Conservation (phyloP, 768 basidiomycete species). For the Leccinum incarnatum region DNA sequence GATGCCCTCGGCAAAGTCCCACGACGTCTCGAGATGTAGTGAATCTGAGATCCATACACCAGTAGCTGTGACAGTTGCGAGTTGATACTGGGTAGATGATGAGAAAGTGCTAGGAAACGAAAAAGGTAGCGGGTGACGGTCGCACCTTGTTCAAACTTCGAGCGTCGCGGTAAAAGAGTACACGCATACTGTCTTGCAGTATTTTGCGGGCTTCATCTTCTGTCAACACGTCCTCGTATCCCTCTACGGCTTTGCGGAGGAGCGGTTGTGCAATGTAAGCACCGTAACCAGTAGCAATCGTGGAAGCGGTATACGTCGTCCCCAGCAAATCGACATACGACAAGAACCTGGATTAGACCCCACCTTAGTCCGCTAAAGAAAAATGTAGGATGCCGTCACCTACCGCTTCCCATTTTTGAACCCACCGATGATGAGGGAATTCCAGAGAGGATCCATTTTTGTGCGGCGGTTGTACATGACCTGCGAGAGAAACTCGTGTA, state of each 20-base stretch:
- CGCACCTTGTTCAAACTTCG: slow-evolving; percentile 91
- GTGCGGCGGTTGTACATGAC: slow-evolving; percentile 87
- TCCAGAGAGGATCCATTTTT: slow-evolving; percentile 95
- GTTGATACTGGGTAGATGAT: slow-evolving; percentile 74
- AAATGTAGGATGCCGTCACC: slow-evolving; percentile 15
- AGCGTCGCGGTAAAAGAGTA: slow-evolving; percentile 95
- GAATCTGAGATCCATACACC: slow-evolving; percentile 83
- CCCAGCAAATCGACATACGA: slow-evolving; percentile 94
- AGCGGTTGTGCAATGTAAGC: slow-evolving; percentile 91
- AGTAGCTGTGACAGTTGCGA: slow-evolving; percentile 78
- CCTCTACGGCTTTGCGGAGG: slow-evolving; percentile 88
- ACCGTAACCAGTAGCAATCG: slow-evolving; percentile 94
- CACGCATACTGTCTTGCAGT: slow-evolving; percentile 83
- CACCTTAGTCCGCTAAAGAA: not conserved
- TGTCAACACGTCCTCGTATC: slow-evolving; percentile 66
- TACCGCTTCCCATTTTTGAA: slow-evolving; percentile 81
- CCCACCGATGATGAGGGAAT: slow-evolving; percentile 89
- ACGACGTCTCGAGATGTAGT: slow-evolving; percentile 69
- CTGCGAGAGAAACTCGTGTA: slow-evolving; percentile 89
- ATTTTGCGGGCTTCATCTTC: slow-evolving; percentile 78
- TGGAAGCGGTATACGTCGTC: slow-evolving; percentile 92
- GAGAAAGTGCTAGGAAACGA: not conserved
- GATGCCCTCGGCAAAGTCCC: slow-evolving; percentile 92
- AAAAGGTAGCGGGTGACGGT: not conserved
- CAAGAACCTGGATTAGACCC: slow-evolving; percentile 64